Percentiles rank a stretch among this genome's conserved stretches.
Conservation (phyloP, 1,284 basidiomycete species). For the Termitomyces sp. region DNA sequence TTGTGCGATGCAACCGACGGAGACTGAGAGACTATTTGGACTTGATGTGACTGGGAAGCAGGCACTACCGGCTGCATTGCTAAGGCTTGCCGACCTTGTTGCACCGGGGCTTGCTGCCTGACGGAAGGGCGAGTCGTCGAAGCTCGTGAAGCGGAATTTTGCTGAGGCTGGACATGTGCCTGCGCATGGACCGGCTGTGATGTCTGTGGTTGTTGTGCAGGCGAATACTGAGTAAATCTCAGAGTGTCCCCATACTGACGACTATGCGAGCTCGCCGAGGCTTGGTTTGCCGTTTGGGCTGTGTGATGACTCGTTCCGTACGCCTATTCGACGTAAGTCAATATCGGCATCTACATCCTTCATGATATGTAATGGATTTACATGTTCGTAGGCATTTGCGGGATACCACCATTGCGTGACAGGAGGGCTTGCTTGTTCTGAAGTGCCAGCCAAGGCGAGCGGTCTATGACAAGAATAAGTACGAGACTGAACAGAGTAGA, state of each 20-base stretch:
- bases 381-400: not conserved
- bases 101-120: not conserved
- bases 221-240: not conserved
- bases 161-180: conserved; percentile 1
- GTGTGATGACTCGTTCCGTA: not conserved
- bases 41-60: not conserved
- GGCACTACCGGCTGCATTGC: conserved; percentile 7
- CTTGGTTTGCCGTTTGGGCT: not conserved
- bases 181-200: not conserved
- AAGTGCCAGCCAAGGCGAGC: conserved; percentile 3
- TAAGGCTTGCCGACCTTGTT: conserved; percentile 8
- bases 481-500: not conserved
- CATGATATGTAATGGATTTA: not conserved
- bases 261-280: not conserved
- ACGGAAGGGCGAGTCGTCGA: not conserved
- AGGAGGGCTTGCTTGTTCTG: not conserved
- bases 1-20: not conserved
- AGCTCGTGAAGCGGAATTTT: not conserved
- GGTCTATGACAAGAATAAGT: conserved; percentile 1
- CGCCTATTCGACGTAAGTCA: not conserved
- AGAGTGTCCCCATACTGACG: not conserved
- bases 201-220: not conserved
- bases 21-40: not conserved
- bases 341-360: not conserved
- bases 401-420: not conserved